These are phyloP conservation scores for Pichia sp. DNA, from an alignment of 1,139 yeast species.

Conservation along the genomic window DNA sequence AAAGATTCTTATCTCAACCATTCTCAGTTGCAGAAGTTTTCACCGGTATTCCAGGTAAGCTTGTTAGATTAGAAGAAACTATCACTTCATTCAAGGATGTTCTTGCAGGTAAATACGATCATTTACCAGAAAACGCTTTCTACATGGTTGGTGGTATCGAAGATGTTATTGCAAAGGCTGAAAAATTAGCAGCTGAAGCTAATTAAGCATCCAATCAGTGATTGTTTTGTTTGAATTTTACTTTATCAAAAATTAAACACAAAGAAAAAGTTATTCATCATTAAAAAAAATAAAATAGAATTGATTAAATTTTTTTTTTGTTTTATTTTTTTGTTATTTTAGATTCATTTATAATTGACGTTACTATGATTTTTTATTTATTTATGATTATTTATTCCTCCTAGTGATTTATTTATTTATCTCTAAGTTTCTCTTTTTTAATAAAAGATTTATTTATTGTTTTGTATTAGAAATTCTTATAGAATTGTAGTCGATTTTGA, in stretches of 20 bases:
- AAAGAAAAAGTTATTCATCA: slow-evolving; percentile 3
- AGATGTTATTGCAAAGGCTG: slow-evolving; percentile 97
- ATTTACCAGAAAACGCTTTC: slow-evolving; percentile 98
- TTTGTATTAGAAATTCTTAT: not conserved
- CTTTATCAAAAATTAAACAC: not conserved
- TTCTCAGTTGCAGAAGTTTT: slow-evolving; percentile 99
- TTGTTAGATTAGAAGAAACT: slow-evolving; percentile 95
- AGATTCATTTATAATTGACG: slow-evolving; percentile 10
- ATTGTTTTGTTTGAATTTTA: slow-evolving; percentile 3
- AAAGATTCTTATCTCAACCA: slow-evolving; percentile 99
- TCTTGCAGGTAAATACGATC: slow-evolving; percentile 96
- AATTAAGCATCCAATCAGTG: slow-evolving; percentile 37
- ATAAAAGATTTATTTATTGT: slow-evolving; percentile 16
- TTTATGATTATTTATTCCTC: slow-evolving; percentile 17
- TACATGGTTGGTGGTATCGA: slow-evolving; percentile 99
- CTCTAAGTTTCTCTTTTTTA: slow-evolving; percentile 15
- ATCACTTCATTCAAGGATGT: slow-evolving; percentile 92
- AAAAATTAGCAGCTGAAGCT: slow-evolving; percentile 93
- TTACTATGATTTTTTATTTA: slow-evolving; percentile 18
- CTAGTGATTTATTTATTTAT: slow-evolving; percentile 18
- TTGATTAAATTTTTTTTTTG: not conserved
- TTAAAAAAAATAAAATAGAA: not conserved
- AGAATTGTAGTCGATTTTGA: not conserved
- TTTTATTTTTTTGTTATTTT: not conserved
- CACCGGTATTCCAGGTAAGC: slow-evolving; percentile 98